A percentile compares a stretch with the other conserved stretches of the same genome.
These are phyloP conservation scores for Irpex sp. DNA, from an alignment of 1,284 basidiomycete genomes.

Conservation along the genomic window DNA sequence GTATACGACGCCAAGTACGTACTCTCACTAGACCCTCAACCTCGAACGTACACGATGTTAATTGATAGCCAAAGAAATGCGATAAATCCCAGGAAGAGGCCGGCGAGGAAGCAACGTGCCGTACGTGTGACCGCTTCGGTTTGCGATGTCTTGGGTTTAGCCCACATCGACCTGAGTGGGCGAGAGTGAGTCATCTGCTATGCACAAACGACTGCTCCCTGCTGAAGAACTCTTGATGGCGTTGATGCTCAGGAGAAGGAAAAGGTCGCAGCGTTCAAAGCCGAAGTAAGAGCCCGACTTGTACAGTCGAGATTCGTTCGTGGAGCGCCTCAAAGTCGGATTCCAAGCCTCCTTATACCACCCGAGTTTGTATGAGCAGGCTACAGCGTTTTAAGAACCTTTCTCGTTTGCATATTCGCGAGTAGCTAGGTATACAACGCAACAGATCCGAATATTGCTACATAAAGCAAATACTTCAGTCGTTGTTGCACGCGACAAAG, in stretches of 20 bases:
- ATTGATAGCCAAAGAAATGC: too few species aligned
- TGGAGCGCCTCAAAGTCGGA: background rate
- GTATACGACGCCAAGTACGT: background rate
- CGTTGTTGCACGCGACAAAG: constrained; percentile 33
- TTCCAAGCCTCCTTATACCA: too few species aligned
- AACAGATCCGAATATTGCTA: too few species aligned
- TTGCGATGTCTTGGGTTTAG: background rate
- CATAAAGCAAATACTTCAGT: constrained; percentile 16
- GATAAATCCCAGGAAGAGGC: background rate
- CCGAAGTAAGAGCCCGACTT: background rate
- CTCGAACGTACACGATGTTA: too few species aligned
- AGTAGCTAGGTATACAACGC: too few species aligned
- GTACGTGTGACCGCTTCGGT: background rate
- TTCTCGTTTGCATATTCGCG: too few species aligned
- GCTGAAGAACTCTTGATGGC: too few species aligned
- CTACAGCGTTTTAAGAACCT: too few species aligned
- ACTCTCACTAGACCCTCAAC: background rate
- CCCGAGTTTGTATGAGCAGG: too few species aligned
- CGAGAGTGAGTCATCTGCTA: background rate
- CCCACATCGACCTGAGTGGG: background rate
- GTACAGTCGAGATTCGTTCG: background rate
- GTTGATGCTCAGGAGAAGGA: background rate
- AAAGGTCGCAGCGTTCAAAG: background rate
- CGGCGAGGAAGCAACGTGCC: background rate
- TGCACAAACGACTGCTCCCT: too few species aligned